These are phyloP conservation scores for Cephaloascus albidus DNA, from an alignment of 805 yeast genomes.

Conservation along the genomic window DNA sequence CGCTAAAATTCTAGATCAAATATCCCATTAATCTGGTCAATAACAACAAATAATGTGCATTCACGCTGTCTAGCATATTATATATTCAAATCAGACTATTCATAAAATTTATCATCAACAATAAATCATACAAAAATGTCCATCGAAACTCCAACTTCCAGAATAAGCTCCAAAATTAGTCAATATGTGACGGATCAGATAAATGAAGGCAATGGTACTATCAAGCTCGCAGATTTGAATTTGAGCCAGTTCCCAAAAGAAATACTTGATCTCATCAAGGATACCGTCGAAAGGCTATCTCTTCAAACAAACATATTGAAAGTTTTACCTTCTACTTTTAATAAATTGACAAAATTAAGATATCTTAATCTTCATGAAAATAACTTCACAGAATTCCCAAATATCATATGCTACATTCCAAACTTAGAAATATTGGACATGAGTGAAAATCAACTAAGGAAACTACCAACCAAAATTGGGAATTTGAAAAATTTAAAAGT, in stretches of 20 bases:
- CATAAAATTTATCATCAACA: no score
- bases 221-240: not conserved
- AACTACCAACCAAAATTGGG: conserved; percentile 34
- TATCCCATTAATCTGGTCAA: no score
- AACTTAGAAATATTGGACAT: conserved; percentile 59
- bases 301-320: conserved; percentile 41
- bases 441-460: conserved; percentile 42
- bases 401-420: conserved; percentile 21
- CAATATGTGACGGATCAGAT: not conserved
- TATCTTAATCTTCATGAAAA: conserved; percentile 64
- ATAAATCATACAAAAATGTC: no score
- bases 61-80: no score
- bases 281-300: conserved; percentile 38
- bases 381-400: conserved; percentile 44
- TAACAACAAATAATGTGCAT: no score
- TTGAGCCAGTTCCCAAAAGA: conserved; percentile 7
- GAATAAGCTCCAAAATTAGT: not conserved
- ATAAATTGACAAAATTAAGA: conserved; percentile 32
- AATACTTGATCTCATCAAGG: conserved; percentile 9
- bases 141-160: not conserved
- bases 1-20: no score
- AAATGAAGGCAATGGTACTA: not conserved
- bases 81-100: no score
- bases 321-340: conserved; percentile 38
- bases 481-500: conserved; percentile 39